Base-by-base conservation (phyloP, 805 yeast genomes). In the Spathaspora gorwiae region DNA sequence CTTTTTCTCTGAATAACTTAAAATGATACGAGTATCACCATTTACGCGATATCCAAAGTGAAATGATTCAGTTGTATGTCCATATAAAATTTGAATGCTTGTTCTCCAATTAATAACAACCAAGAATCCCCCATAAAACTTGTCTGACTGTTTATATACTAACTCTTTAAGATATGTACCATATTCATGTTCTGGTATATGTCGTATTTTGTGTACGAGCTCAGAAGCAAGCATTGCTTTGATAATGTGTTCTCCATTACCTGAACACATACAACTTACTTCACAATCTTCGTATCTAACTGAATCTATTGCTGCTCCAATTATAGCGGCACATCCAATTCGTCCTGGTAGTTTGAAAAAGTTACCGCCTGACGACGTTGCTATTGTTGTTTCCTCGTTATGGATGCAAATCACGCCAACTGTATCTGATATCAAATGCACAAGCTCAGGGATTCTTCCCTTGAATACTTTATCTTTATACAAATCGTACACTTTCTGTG, bases 201-300 rank as follows among this genome's bases (percentile, higher is more conserved):
- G 46, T 26, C 36, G 27, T 9, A 46, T 40, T 24, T 47, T 48
- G 12, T 46, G 53, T 2, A 57, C 55, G 4, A 64, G 37, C 10
- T 45, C 46, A 32, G 68, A 52, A 3, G 78, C 74, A 15, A 79
- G 54, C 42, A 67, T 71, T 66, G 70, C 62, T 42, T 59, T 57
- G 5, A 77, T 62, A 32, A 79, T 78, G 45, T 77, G 79, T 50
- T 79, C 84, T 2, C 84, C 84, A 53, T 75, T 76, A 3, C 84
- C 84, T 34, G 80, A 72, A 56, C 82, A 75, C 61, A 56, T 55
- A 38, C 69, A 62, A 33, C 63, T 52, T 1, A 72, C 52, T n/a
- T 60, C 60, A 32, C 46, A 41, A 5, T 47, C 54, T 0, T 56
- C 55, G 10, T 43, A 40, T 3, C 32, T 41, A 41, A 52, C 48